A percentile compares a stretch with the other conserved stretches of the same genome.
Conservation (phyloP, 1,284 basidiomycete species). For the Fomitopsis schrenkii region DNA sequence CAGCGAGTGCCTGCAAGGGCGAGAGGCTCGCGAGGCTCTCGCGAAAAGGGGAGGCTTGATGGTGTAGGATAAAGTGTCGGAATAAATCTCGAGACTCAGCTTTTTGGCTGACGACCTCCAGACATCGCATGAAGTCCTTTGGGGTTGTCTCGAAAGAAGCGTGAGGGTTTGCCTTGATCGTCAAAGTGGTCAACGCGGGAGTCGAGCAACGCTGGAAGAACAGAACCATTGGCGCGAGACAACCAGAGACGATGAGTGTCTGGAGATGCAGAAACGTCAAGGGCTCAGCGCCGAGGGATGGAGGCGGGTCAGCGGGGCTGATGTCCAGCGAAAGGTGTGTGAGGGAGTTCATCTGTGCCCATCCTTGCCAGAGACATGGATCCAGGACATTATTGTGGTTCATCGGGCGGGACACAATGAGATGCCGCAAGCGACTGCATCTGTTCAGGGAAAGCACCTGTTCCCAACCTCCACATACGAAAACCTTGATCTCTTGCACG, state of each 20-base stretch:
- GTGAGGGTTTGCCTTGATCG: background rate
- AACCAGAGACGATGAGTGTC: background rate
- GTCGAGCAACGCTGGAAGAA: background rate
- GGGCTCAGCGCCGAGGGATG: background rate
- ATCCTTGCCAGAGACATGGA: background rate
- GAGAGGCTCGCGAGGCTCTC: background rate
- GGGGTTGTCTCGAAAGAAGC: background rate
- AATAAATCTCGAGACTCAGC: background rate
- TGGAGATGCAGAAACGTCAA: background rate
- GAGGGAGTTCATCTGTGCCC: background rate
- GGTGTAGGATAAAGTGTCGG: background rate
- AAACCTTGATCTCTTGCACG: background rate
- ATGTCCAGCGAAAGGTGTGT: background rate
- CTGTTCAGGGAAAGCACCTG: background rate
- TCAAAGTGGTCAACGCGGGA: background rate
- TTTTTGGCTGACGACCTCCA: background rate
- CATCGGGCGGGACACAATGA: background rate
- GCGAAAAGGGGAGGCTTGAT: background rate
- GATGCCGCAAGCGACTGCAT: background rate
- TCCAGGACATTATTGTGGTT: background rate
- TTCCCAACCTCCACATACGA: background rate
- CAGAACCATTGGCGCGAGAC: background rate
- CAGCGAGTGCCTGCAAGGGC: background rate
- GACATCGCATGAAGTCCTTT: background rate
- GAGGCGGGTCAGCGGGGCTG: background rate